Percentiles rank a stretch among this genome's conserved stretches.
phyloP scores from a whole-genome alignment of 495 filamentous ascomycete species.

The Penicillium malachiteum region DNA sequence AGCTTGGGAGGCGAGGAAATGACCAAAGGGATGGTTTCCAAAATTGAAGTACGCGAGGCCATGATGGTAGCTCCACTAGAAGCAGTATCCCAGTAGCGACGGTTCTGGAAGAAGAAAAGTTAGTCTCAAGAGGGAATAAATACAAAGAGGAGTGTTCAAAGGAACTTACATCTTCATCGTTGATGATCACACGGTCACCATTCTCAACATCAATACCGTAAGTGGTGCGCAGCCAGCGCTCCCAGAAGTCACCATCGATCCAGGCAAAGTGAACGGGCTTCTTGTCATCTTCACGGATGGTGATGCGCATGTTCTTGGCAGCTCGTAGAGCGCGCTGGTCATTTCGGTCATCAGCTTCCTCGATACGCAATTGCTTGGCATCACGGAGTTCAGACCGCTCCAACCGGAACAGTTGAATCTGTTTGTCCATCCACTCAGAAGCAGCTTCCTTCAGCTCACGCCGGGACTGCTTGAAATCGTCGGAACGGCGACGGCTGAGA shows the following conservation, averaged over 20 bases:
- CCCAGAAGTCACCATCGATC: slow-evolving; percentile 98
- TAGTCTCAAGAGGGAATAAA: slow-evolving; percentile 17
- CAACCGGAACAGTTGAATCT: slow-evolving; percentile 80
- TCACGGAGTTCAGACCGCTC: slow-evolving; percentile 91
- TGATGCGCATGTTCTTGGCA: slow-evolving; percentile 91
- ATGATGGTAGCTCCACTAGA: slow-evolving; percentile 84
- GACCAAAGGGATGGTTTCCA: slow-evolving; percentile 86
- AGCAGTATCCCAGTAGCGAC: slow-evolving; percentile 91
- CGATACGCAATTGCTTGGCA: slow-evolving; percentile 89
- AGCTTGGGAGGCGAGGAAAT: slow-evolving; percentile 74
- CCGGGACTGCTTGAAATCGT: slow-evolving; percentile 74
- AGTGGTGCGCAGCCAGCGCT: slow-evolving; percentile 89
- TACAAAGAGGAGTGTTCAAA: not conserved
- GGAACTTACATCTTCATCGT: slow-evolving; percentile 86
- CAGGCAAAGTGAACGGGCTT: slow-evolving; percentile 96
- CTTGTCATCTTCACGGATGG: slow-evolving; percentile 79
- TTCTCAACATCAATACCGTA: slow-evolving; percentile 86
- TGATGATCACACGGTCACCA: slow-evolving; percentile 91
- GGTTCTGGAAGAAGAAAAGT: slow-evolving; percentile 58
- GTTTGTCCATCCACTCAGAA: slow-evolving; percentile 96
- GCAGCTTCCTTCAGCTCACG: slow-evolving; percentile 95
- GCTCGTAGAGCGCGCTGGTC: slow-evolving; percentile 81
- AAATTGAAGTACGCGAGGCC: slow-evolving; percentile 87
- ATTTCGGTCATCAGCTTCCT: slow-evolving; percentile 91
- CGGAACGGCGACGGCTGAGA: slow-evolving; percentile 72